Base-by-base conservation (phyloP, 495 filamentous ascomycete genomes). In the Neurospora africana region DNA sequence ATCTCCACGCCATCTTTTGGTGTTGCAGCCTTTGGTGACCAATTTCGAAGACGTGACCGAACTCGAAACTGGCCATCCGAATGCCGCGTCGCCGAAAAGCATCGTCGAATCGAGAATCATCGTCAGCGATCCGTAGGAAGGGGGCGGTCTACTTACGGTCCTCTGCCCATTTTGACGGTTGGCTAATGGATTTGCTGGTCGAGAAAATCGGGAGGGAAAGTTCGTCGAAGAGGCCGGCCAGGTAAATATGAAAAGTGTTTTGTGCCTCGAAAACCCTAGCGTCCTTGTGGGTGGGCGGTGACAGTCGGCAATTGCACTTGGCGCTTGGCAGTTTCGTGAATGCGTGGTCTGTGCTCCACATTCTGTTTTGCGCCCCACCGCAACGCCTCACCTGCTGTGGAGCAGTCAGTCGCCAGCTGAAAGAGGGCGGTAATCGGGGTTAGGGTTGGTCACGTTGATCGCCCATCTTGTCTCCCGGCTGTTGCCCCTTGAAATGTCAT, bases 81-180 rank as follows among this genome's bases (percentile, higher is more conserved):
- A 65, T 9, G 53, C 53, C 9, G 53, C 53, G 27, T 33, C 53
- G 6, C 53, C 53, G 53, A 33, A 65, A 65, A 65, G 53, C 53
- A 65, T 65, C 27, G 27, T 65, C 53, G 15, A 30, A 15, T 65
- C 53, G 35, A 21, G 2, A 30, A 36, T 37, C 5, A 19, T 40
- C n/a, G 37, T 69, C 30, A 72, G 21, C 17, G 21, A 21, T 38
- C n/a, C 61, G 40, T 30, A 69, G 36, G 36, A 9, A 38, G 53
- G 27, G 53, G 27, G 61, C 73, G 41, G 33, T 72, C n/a, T 61
- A 84, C 83, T 84, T 83, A 85, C 83, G 82, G 83, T 84, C 83
- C 83, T 77, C 79, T 79, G 74, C 79, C 83, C 83, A 85, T 85
- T 73, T 83, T 84, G 79, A 72, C 75, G 78, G 72, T 43, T 73